These are phyloP conservation scores for Macrolepiota dolichaula DNA, from an alignment of 768 basidiomycete species.

Conservation along the genomic window DNA sequence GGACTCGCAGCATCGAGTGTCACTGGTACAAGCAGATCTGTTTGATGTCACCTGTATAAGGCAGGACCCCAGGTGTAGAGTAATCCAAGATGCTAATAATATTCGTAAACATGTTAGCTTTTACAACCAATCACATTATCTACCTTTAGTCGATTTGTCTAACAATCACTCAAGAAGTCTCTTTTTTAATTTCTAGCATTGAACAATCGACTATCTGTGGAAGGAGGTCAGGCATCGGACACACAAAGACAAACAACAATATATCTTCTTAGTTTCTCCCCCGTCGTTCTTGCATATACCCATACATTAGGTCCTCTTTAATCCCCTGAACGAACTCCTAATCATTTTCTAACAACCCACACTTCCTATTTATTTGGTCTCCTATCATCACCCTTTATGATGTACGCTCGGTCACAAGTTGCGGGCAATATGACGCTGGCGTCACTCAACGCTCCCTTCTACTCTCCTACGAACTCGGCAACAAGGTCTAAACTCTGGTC, in stretches of 20 bases:
- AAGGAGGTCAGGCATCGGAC: neutral
- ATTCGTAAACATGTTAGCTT: too few relatives aligned
- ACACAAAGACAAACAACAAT: slow-evolving; percentile 6
- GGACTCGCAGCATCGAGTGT: neutral
- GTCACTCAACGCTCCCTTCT: slow-evolving; percentile 21
- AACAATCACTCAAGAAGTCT: too few relatives aligned
- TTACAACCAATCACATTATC: too few relatives aligned
- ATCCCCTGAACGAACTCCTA: neutral
- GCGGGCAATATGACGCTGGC: slow-evolving; percentile 23
- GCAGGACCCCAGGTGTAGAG: too few relatives aligned
- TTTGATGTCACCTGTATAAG: neutral
- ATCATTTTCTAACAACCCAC: neutral
- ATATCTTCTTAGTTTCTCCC: neutral
- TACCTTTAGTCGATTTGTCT: too few relatives aligned
- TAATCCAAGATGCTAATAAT: too few relatives aligned
- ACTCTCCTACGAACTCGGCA: slow-evolving; percentile 12
- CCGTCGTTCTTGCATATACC: neutral
- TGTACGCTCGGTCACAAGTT: slow-evolving; percentile 1
- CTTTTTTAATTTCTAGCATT: too few relatives aligned
- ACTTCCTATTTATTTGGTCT: neutral
- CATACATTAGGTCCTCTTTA: neutral
- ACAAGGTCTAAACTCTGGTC: slow-evolving; percentile 1
- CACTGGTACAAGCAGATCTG: too few relatives aligned
- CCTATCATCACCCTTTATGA: neutral
- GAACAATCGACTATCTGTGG: too few relatives aligned